Evolutionary conservation across 129 eudicot genomes (phyloP).

Genomic region (Chrysanthemum makinoi): DNA sequence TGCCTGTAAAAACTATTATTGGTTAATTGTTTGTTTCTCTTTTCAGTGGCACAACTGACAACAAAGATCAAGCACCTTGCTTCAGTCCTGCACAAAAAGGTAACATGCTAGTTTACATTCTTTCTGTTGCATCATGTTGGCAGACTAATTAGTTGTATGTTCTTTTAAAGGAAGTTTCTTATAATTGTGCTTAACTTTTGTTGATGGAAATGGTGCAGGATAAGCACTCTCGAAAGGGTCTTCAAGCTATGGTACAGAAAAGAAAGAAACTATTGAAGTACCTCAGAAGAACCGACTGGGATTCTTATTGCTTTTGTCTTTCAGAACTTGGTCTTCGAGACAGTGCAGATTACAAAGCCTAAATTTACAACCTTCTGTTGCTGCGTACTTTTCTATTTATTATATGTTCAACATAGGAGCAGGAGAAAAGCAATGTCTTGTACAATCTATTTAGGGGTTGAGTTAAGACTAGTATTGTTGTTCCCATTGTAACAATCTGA

Average conservation of each 20-base stretch:
- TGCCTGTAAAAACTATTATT: background rate
- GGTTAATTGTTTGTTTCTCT: slow-evolving; percentile 4
- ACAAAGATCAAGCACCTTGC: slow-evolving; percentile 86
- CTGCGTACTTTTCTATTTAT: background rate
- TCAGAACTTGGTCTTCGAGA: slow-evolving; percentile 89
- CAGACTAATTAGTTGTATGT: background rate
- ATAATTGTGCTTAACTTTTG: background rate
- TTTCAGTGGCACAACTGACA: slow-evolving; percentile 87
- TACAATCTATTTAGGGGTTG: background rate
- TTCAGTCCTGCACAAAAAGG: slow-evolving; percentile 76
- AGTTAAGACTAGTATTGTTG: too few species aligned
- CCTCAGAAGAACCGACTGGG: slow-evolving; percentile 89
- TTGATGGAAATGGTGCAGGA: slow-evolving; percentile 46
- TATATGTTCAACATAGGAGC: background rate
- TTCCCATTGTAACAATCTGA: background rate
- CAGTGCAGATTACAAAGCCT: slow-evolving; percentile 64
- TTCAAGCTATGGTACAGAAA: slow-evolving; percentile 72
- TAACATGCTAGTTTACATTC: slow-evolving; percentile 13
- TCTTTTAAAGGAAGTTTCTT: background rate
- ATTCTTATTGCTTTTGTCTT: slow-evolving; percentile 86
- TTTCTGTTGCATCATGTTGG: background rate
- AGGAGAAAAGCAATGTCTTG: background rate
- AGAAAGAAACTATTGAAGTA: slow-evolving; percentile 87
- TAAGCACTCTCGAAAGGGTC: slow-evolving; percentile 86
- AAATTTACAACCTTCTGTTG: slow-evolving; percentile 15